These are phyloP conservation scores for Stramenopiles sp. DNA, from an alignment of 352 stramenopile genomes.

Conservation along the genomic window DNA sequence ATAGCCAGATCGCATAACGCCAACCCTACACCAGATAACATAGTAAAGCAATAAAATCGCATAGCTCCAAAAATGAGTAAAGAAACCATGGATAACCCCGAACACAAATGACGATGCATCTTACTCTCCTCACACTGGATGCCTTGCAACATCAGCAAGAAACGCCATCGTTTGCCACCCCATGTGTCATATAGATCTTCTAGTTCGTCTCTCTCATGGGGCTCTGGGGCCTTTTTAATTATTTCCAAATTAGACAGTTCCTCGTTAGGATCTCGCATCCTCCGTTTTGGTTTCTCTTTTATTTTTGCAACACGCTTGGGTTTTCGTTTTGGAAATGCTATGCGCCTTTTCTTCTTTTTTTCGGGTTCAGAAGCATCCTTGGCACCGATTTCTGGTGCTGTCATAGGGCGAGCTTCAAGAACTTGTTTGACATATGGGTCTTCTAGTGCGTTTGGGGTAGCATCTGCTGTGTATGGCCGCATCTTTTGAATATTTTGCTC, in stretches of 20 bases:
- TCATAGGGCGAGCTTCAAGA: too few species aligned
- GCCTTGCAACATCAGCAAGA: neutral
- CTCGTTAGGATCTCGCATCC: neutral
- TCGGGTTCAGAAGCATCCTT: too few species aligned
- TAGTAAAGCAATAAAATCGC: neutral
- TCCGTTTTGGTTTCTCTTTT: neutral
- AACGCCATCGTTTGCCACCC: neutral
- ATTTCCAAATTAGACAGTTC: neutral
- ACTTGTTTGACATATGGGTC: too few species aligned
- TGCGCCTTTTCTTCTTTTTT: neutral
- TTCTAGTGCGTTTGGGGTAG: too few species aligned
- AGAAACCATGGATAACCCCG: neutral
- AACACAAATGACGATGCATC: neutral
- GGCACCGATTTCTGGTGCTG: too few species aligned
- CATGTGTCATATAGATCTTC: neutral
- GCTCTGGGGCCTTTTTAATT: neutral
- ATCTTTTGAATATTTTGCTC: too few species aligned
- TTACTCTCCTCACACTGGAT: neutral
- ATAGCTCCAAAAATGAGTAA: neutral
- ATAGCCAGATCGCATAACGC: neutral
- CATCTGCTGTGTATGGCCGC: too few species aligned
- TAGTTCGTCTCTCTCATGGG: neutral
- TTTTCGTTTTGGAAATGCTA: conserved; percentile 4
- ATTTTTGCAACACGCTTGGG: neutral
- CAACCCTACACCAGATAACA: neutral